A percentile compares a stretch with the other conserved stretches of the same genome.
Evolutionary conservation across 768 basidiomycete species (phyloP).

Genomic region (Collybiopsis confluens): DNA sequence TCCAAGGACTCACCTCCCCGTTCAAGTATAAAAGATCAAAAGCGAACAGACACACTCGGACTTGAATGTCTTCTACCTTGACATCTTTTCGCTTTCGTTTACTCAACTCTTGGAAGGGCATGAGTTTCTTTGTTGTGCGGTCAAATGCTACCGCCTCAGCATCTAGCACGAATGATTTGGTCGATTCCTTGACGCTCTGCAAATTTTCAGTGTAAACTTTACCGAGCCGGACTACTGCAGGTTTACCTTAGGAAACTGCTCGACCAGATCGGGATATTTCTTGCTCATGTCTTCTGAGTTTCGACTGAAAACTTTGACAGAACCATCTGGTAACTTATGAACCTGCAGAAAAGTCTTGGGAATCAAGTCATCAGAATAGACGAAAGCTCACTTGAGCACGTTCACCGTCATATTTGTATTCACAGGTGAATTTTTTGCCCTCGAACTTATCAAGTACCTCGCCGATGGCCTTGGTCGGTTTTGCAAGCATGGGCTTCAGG

Average conservation of each 20-base stretch:
- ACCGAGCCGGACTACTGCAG: neutral
- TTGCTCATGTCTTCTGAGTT: slow-evolving; percentile 99
- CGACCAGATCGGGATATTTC: slow-evolving; percentile 97
- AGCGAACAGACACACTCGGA: slow-evolving; percentile 92
- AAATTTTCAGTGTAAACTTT: neutral
- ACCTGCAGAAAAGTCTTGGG: slow-evolving; percentile 44
- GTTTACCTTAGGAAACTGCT: slow-evolving; percentile 80
- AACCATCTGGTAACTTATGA: slow-evolving; percentile 78
- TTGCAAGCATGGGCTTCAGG: slow-evolving; percentile 97
- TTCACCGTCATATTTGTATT: slow-evolving; percentile 99
- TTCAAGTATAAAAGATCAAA: slow-evolving; percentile 97
- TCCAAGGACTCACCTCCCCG: slow-evolving; percentile 66
- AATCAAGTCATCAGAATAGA: neutral
- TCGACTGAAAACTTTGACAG: slow-evolving; percentile 87
- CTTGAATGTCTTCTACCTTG: slow-evolving; percentile 95
- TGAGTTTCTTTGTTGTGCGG: slow-evolving; percentile 71
- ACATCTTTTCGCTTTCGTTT: slow-evolving; percentile 96
- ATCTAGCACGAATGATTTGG: slow-evolving; percentile 91
- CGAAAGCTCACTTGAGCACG: slow-evolving; percentile 70
- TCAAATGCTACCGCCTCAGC: slow-evolving; percentile 97
- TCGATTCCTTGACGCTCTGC: slow-evolving; percentile 81
- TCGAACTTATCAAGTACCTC: slow-evolving; percentile 98
- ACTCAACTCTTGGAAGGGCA: slow-evolving; percentile 98
- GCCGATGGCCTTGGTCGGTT: slow-evolving; percentile 97
- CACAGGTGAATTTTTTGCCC: slow-evolving; percentile 92